phyloP scores from a whole-genome alignment of 2,329 filamentous ascomycete species.

The Botrytis medusae region DNA sequence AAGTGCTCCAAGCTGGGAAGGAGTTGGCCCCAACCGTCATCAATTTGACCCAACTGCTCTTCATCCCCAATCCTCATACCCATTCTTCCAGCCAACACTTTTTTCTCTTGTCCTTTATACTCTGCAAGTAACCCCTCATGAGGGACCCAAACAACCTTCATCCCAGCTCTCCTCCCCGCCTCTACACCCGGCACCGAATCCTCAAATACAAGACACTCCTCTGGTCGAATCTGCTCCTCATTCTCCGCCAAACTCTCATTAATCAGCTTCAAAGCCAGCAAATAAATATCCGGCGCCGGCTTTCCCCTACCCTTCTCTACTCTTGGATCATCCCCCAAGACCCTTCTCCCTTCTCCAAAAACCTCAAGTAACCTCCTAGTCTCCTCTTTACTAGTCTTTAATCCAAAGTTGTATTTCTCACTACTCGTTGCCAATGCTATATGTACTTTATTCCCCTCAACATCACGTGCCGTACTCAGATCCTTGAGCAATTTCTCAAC shows the following conservation, averaged over 20 bases:
- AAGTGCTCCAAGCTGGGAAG: conserved; percentile 52
- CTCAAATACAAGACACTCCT: conserved; percentile 95
- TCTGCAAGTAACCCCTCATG: conserved; percentile 76
- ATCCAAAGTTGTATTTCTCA: conserved; percentile 19
- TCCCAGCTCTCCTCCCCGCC: conserved; percentile 83
- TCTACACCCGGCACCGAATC: conserved; percentile 93
- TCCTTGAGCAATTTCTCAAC: conserved; percentile 66
- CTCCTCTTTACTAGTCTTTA: conserved; percentile 35
- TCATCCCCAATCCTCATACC: conserved; percentile 47
- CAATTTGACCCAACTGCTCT: conserved; percentile 60
- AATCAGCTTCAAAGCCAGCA: conserved; percentile 79
- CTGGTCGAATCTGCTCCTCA: conserved; percentile 67
- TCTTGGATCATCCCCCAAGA: conserved; percentile 82
- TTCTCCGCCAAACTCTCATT: conserved; percentile 68
- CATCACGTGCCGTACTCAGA: conserved; percentile 43
- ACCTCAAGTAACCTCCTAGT: conserved; percentile 55
- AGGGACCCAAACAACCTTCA: conserved; percentile 92
- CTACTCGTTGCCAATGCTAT: conserved; percentile 8
- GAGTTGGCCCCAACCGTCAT: conserved; percentile 62
- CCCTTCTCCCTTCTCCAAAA: conserved; percentile 75
- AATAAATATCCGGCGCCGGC: conserved; percentile 90
- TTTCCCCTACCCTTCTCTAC: conserved; percentile 80
- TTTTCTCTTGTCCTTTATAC: conserved; percentile 71
- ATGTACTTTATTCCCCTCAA: neutral
- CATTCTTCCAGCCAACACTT: conserved; percentile 77